A percentile compares a stretch with the other conserved stretches of the same genome.
These are phyloP conservation scores for Oryza officinalis DNA, from an alignment of 176 grass and related monocot species.

Conservation along the genomic window DNA sequence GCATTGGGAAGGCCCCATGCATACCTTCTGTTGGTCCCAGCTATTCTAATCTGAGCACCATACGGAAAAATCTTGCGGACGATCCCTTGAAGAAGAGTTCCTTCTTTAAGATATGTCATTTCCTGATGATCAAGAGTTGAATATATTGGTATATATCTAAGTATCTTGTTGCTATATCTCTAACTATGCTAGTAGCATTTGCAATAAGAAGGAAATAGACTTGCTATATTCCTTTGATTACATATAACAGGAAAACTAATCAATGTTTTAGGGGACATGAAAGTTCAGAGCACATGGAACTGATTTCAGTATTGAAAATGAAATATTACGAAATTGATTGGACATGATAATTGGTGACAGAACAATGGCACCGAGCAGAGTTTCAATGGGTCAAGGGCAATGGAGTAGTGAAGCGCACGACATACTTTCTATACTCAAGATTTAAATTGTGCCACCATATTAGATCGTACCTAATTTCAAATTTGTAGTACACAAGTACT, in stretches of 20 bases:
- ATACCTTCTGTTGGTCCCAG: slow-evolving; percentile 77
- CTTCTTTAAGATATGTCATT: slow-evolving; percentile 79
- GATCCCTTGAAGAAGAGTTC: slow-evolving; percentile 78
- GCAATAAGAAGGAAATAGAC: background rate
- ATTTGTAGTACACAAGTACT: background rate
- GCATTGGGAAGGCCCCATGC: background rate
- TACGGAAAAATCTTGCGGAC: slow-evolving; percentile 75
- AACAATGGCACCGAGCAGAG: background rate
- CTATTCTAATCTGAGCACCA: slow-evolving; percentile 76
- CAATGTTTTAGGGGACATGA: background rate
- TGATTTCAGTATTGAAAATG: background rate
- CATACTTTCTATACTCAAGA: background rate
- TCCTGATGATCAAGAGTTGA: slow-evolving; percentile 49
- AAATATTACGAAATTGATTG: background rate
- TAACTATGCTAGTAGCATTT: background rate
- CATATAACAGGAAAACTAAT: slow-evolving; percentile 19
- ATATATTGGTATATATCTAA: background rate
- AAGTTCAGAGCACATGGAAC: background rate
- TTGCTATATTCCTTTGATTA: background rate
- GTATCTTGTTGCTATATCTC: background rate
- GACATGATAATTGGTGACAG: background rate
- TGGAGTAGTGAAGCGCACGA: background rate
- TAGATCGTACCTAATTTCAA: background rate
- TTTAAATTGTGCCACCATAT: background rate
- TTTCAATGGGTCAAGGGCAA: background rate